phyloP scores from a whole-genome alignment of 2,329 filamentous ascomycete genomes.

The Pestalotiopsis sp. region DNA sequence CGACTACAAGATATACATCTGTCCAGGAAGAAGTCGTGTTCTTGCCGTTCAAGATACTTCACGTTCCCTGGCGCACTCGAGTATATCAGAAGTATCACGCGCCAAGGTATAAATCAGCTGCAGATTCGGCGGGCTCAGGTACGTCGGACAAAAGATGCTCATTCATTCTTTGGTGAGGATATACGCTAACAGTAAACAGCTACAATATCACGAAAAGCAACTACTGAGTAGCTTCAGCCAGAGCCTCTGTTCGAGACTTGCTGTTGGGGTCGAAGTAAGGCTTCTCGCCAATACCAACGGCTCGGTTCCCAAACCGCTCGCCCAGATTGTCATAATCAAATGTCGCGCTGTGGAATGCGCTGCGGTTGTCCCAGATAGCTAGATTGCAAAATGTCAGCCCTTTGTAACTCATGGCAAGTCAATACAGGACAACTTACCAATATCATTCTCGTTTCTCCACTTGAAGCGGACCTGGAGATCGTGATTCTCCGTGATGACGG shows the following conservation, averaged over 20 bases:
- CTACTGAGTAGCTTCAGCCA: constrained; percentile 9
- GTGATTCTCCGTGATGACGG: constrained; percentile 47
- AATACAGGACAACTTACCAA: constrained; percentile 31
- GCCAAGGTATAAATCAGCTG: background rate
- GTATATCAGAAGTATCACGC: background rate
- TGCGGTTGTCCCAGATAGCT: constrained; percentile 66
- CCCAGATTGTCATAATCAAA: constrained; percentile 59
- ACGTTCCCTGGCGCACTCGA: no score
- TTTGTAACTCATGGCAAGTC: background rate
- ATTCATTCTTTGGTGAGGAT: background rate
- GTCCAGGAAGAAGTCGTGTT: no score
- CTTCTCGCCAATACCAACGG: constrained; percentile 57
- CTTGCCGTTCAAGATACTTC: no score
- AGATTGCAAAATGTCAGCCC: background rate
- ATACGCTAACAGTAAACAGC: background rate
- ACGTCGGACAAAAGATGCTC: background rate
- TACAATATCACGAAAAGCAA: background rate
- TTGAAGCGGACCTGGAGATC: constrained; percentile 51
- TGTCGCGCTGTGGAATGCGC: constrained; percentile 60
- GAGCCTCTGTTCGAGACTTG: constrained; percentile 36
- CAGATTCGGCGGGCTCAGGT: background rate
- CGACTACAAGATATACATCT: no score
- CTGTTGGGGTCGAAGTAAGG: constrained; percentile 57
- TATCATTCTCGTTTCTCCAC: constrained; percentile 47
- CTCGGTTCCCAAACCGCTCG: constrained; percentile 52